These are phyloP conservation scores for Zasmidium cellare DNA, from an alignment of 2,329 filamentous ascomycete species.

Conservation along the genomic window DNA sequence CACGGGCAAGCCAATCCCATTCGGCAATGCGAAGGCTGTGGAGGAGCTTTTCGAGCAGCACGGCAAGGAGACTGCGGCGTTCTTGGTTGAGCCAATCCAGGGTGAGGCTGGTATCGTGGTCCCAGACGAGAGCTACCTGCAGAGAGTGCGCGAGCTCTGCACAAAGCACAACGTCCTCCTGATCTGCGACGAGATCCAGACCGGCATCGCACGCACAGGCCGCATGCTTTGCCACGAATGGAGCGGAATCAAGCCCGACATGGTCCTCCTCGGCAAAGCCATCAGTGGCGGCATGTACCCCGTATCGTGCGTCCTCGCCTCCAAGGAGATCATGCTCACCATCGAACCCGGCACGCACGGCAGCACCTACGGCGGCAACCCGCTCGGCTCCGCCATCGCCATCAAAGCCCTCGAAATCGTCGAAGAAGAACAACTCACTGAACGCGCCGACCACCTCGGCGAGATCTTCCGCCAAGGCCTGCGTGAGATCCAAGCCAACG, in stretches of 20 bases:
- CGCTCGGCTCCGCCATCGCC: slow-evolving; percentile 89
- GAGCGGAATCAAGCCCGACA: slow-evolving; percentile 91
- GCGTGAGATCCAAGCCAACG: slow-evolving; percentile 62
- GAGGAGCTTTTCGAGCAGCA: slow-evolving; percentile 77
- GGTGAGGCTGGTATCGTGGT: slow-evolving; percentile 97
- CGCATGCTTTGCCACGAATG: slow-evolving; percentile 93
- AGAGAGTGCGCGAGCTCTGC: slow-evolving; percentile 78
- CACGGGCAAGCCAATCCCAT: slow-evolving; percentile 76
- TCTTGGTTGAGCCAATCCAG: slow-evolving; percentile 95
- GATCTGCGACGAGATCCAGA: slow-evolving; percentile 99
- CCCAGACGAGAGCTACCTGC: slow-evolving; percentile 84
- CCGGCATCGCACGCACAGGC: slow-evolving; percentile 91
- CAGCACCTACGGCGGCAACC: slow-evolving; percentile 97
- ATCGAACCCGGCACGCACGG: slow-evolving; percentile 96
- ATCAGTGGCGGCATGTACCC: slow-evolving; percentile 99
- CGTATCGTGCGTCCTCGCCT: slow-evolving; percentile 87
- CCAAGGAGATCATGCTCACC: slow-evolving; percentile 90
- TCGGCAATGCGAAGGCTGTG: slow-evolving; percentile 81
- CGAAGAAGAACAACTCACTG: slow-evolving; percentile 84
- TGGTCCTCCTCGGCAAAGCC: slow-evolving; percentile 93
- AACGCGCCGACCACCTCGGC: slow-evolving; percentile 77
- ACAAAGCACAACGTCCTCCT: slow-evolving; percentile 93
- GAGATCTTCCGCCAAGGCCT: slow-evolving; percentile 80
- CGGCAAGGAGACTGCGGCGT: slow-evolving; percentile 82
- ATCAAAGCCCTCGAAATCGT: slow-evolving; percentile 94